These are phyloP conservation scores for Hypoxylon sp. DNA, from an alignment of 2,329 filamentous ascomycete genomes.

Conservation along the genomic window DNA sequence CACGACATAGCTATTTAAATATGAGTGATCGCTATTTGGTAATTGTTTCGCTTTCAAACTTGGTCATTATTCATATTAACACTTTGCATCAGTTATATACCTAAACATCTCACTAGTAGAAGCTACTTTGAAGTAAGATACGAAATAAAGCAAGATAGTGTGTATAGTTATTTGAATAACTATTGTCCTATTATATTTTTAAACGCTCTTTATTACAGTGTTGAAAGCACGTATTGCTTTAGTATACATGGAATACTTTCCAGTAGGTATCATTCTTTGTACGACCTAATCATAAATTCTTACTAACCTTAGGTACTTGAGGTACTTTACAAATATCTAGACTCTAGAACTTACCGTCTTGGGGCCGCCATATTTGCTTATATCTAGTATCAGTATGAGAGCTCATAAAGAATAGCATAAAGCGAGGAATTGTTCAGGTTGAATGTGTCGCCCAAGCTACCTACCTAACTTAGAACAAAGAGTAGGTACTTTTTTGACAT, in stretches of 20 bases:
- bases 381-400: no score
- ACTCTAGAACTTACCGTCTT: background rate
- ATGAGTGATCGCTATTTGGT: background rate
- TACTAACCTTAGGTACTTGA: no score
- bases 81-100: background rate
- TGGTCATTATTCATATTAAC: background rate
- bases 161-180: background rate
- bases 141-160: background rate
- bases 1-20: background rate
- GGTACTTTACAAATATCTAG: background rate
- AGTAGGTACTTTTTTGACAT: background rate
- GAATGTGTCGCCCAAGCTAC: background rate
- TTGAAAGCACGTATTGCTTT: background rate
- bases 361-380: no score
- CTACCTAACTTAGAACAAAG: constrained; percentile 1
- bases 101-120: background rate
- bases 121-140: background rate
- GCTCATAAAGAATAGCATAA: no score
- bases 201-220: background rate
- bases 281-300: background rate
- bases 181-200: background rate
- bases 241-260: no score
- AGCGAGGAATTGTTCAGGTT: background rate
- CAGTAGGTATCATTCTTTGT: background rate
- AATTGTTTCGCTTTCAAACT: background rate